Evolutionary conservation across 2,329 filamentous ascomycete genomes (phyloP), one percentile per base, ranked within the genome.

Genomic region (Sporothrix variecibatus): DNA sequence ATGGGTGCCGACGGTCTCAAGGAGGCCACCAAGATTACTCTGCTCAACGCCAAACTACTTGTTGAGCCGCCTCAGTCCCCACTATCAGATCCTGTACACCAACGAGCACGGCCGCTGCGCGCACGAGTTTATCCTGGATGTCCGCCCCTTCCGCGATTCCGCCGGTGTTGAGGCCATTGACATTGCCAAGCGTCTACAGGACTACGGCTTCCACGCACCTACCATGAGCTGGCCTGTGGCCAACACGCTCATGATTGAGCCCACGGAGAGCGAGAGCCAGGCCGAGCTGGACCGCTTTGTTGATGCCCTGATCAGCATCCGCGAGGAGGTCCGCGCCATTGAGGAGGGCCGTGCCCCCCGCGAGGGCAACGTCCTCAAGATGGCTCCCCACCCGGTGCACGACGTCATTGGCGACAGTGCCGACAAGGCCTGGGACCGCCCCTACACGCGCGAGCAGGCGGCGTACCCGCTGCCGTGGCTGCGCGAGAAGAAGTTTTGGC

Each of bases 11-110:
- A 90, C 58, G 95, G 95, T 31, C 88, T 98, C 43, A 95, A 92
- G 8, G 93, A 96, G 80, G 94, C 95, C 8, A 98, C 95, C 73
- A 94, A 96, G 85, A 91, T 97, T 78, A 96, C 94, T 2, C 86
- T 98, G n/a, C 89, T 98, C 69, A 98, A 97, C 82, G 95, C 95
- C 77, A 98, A 98, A 98, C 88, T 98, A 98, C 86, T 93, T 98
- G 81, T 92, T 97, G 80, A 91, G 93, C 70, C 92, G 93, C 73
- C 91, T 98, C 71, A 92, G 92, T 82, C 90, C 91, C 6, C 91
- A 98, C 85, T 98, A 96, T 84, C 87, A 90, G 0, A 95, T 98
- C 78, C 87, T 98, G n/a, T 98, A 98, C 86, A 97, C 94, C 78
- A 98, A 98, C 82, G 87, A 89, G 72, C 89, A 94, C 76, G 93